These are phyloP conservation scores for Colletotrichum tropicale DNA, from an alignment of 2,329 filamentous ascomycete genomes.

Conservation along the genomic window DNA sequence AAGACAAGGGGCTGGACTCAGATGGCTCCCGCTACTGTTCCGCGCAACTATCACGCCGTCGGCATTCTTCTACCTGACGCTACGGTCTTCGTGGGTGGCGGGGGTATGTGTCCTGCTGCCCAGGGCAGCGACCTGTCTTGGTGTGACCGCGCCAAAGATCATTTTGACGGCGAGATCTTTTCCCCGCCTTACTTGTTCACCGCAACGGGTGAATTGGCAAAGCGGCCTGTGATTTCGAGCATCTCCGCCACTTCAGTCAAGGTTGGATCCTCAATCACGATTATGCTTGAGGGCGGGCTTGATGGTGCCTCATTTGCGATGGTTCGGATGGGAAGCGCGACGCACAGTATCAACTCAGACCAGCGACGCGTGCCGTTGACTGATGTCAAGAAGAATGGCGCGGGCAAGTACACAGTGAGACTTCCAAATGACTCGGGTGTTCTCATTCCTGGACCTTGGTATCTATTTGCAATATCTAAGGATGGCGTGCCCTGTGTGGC, in stretches of 20 bases:
- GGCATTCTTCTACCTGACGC: not conserved
- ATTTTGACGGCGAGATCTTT: not conserved
- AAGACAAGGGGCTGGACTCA: not conserved
- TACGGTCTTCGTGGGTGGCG: not conserved
- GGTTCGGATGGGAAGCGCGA: not conserved
- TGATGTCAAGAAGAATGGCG: accelerated
- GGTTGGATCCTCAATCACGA: not conserved
- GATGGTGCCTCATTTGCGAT: not conserved
- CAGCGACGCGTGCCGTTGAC: not conserved
- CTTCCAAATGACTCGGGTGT: not conserved
- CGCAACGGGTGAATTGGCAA: not conserved
- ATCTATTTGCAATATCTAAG: not conserved
- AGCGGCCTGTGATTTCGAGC: not conserved
- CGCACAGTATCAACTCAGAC: not conserved
- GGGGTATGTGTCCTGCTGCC: not conserved
- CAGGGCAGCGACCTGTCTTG: not conserved
- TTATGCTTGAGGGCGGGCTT: not conserved
- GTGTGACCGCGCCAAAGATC: not conserved
- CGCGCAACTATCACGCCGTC: not conserved
- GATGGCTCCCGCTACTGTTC: not conserved
- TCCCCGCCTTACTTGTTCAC: not conserved
- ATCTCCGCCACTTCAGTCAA: not conserved
- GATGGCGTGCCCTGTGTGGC: not conserved
- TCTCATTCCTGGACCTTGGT: not conserved
- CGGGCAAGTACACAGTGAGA: not conserved